These are phyloP conservation scores for Filobasidium floriforme DNA, from an alignment of 768 basidiomycete genomes.

Conservation along the genomic window DNA sequence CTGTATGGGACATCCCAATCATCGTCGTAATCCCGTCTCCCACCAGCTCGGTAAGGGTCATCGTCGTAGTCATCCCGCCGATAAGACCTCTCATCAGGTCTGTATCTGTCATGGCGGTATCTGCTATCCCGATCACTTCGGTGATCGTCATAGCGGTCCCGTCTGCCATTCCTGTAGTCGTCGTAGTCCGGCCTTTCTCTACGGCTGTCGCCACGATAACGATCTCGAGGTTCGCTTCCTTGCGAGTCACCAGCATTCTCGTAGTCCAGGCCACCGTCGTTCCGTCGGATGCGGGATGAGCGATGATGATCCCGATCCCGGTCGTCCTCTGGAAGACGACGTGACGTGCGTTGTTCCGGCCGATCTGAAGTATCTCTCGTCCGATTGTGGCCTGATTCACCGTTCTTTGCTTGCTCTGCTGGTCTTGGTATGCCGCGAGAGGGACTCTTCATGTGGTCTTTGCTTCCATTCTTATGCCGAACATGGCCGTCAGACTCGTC, in stretches of 20 bases:
- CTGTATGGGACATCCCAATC: neutral
- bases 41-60: neutral
- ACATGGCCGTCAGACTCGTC: too few relatives aligned
- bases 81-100: neutral
- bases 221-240: neutral
- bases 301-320: neutral
- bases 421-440: too few relatives aligned
- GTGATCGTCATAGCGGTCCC: neutral
- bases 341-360: neutral
- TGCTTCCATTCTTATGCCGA: too few relatives aligned
- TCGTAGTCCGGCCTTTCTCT: too few relatives aligned
- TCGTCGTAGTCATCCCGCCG: neutral
- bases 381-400: too few relatives aligned
- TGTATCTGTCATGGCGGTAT: neutral
- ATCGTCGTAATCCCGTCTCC: neutral
- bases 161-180: neutral
- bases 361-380: neutral
- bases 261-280: constrained; percentile 1
- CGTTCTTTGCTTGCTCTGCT: too few relatives aligned
- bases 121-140: neutral
- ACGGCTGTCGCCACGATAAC: neutral
- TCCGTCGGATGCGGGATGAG: neutral
- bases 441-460: too few relatives aligned
- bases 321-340: neutral
- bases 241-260: neutral